A percentile compares a stretch with the other conserved stretches of the same genome.
Conservation (phyloP, 176 grass and related monocot genomes). For the Hyparrhenia diplandra region DNA sequence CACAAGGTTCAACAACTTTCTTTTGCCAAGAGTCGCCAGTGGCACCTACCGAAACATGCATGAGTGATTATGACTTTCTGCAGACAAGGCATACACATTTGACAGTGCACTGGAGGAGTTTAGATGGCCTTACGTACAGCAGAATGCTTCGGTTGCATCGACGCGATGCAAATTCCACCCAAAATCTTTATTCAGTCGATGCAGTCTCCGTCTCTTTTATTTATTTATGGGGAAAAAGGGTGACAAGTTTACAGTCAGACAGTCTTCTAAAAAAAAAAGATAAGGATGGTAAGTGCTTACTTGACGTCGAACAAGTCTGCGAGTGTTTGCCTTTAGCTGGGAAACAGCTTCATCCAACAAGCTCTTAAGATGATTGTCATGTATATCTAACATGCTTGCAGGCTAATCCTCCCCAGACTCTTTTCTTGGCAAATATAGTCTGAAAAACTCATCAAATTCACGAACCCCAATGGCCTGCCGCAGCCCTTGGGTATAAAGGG, state of each 20-base stretch:
- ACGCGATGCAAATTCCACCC: slow-evolving; percentile 77
- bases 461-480: slow-evolving; percentile 85
- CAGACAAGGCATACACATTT: not conserved
- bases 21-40: slow-evolving; percentile 51
- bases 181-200: slow-evolving; percentile 61
- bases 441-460: slow-evolving; percentile 85
- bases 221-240: not conserved
- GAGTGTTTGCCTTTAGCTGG: slow-evolving; percentile 78
- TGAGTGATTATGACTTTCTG: not conserved
- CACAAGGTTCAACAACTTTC: slow-evolving; percentile 51
- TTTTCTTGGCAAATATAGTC: slow-evolving; percentile 39
- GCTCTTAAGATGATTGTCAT: slow-evolving; percentile 46
- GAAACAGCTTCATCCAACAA: slow-evolving; percentile 66
- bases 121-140: slow-evolving; percentile 51
- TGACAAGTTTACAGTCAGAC: not conserved
- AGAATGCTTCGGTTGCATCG: slow-evolving; percentile 88
- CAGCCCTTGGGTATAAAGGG: slow-evolving; percentile 75
- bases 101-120: not conserved
- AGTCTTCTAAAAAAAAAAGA: not conserved
- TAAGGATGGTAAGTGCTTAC: slow-evolving; percentile 48
- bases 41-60: slow-evolving; percentile 43
- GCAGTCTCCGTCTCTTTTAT: slow-evolving; percentile 63
- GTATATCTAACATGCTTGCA: slow-evolving; percentile 10
- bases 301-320: slow-evolving; percentile 77
- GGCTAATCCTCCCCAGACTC: slow-evolving; percentile 9